phyloP scores from a whole-genome alignment of 768 basidiomycete species.

The Jaapia argillacea region DNA sequence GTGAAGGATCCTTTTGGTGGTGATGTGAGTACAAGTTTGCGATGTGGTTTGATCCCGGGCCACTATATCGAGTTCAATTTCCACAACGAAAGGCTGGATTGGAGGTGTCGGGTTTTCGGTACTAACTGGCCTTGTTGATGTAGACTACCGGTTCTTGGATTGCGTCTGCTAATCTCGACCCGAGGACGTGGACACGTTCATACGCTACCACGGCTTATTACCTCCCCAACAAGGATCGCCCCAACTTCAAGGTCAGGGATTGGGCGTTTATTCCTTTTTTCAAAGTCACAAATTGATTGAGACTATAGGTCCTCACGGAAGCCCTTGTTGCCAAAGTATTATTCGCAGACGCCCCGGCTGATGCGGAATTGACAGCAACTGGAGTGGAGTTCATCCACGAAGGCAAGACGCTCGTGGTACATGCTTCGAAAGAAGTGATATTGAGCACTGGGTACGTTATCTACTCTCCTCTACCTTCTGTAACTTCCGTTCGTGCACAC shows the following conservation, averaged over 20 bases:
- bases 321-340: neutral
- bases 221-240: slow-evolving; percentile 1
- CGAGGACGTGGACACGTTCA: slow-evolving; percentile 8
- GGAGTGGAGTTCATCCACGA: neutral
- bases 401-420: neutral
- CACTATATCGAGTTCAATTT: neutral
- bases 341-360: neutral
- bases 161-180: slow-evolving; percentile 3
- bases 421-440: neutral
- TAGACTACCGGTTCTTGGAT: slow-evolving; percentile 5
- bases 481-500: no score
- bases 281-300: neutral
- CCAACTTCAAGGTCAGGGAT: slow-evolving; percentile 6
- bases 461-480: no score
- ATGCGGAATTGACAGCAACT: neutral
- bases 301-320: neutral
- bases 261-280: slow-evolving; percentile 1
- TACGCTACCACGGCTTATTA: slow-evolving; percentile 9
- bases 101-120: neutral
- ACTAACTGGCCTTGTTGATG: neutral
- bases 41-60: neutral
- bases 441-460: no score
- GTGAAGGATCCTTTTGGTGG: neutral
- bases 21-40: neutral
- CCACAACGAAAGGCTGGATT: neutral